Conservation (phyloP, 164 flowering plant species). For the Nymphaea thermarum region DNA sequence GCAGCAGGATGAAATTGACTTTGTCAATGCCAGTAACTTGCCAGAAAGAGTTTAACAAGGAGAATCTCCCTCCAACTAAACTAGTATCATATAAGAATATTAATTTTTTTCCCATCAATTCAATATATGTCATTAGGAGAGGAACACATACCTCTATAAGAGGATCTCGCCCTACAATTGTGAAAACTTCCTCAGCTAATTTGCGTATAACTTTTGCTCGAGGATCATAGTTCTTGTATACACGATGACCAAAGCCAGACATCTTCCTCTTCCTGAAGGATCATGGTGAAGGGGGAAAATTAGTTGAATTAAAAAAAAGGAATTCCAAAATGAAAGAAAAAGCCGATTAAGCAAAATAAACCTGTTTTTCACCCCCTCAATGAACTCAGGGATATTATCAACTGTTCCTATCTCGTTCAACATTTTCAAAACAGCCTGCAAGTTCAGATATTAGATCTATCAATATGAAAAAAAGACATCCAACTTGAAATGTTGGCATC, state of each 20-base stretch:
- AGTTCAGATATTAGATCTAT: slow-evolving; percentile 1
- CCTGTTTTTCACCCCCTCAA: slow-evolving; percentile 96
- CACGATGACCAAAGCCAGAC: slow-evolving; percentile 99
- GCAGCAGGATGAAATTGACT: too few species aligned
- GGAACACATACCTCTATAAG: slow-evolving; percentile 65
- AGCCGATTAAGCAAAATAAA: slow-evolving; percentile 4
- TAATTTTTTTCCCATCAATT: not conserved
- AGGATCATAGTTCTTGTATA: slow-evolving; percentile 97
- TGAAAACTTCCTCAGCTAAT: slow-evolving; percentile 93
- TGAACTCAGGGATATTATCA: slow-evolving; percentile 92
- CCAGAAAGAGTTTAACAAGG: not conserved
- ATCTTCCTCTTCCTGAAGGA: slow-evolving; percentile 74
- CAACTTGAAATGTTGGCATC: not conserved
- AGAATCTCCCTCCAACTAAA: not conserved
- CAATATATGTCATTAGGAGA: not conserved
- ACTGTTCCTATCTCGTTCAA: slow-evolving; percentile 80
- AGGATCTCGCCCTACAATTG: slow-evolving; percentile 97
- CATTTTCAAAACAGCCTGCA: slow-evolving; percentile 97
- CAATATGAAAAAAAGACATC: not conserved
- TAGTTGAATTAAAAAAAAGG: not conserved
- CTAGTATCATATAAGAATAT: not conserved
- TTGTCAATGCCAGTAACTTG: too few species aligned
- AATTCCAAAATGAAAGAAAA: not conserved
- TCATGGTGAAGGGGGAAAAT: not conserved
- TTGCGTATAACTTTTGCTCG: slow-evolving; percentile 91